These are phyloP conservation scores for Coprinopsis sp. DNA, from an alignment of 768 basidiomycete species.

Conservation along the genomic window DNA sequence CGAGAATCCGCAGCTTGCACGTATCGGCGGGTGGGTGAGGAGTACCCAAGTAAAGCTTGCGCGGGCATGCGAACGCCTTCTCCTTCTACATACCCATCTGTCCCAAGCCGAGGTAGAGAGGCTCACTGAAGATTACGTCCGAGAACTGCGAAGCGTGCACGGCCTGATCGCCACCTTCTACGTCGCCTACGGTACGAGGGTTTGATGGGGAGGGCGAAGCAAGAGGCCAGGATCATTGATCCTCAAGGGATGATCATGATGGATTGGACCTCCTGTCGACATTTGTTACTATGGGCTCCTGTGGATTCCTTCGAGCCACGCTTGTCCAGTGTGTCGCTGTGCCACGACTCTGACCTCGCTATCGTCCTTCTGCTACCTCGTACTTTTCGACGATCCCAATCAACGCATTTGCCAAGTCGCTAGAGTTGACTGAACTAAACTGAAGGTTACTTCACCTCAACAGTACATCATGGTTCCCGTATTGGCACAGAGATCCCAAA, in stretches of 20 bases:
- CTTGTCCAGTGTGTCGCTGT: too few species aligned
- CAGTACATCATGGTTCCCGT: too few species aligned
- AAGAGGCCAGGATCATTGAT: background rate
- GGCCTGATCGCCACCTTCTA: constrained; percentile 49
- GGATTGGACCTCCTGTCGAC: too few species aligned
- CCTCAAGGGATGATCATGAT: background rate
- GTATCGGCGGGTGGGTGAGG: constrained; percentile 40
- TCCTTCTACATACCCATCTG: constrained; percentile 35
- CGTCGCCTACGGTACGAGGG: constrained; percentile 42
- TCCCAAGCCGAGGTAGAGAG: constrained; percentile 32
- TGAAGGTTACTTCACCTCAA: too few species aligned
- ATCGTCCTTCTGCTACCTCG: too few species aligned
- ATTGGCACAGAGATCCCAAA: too few species aligned
- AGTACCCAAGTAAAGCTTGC: constrained; percentile 38
- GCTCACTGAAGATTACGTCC: constrained; percentile 37
- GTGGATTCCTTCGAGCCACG: too few species aligned
- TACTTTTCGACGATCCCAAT: too few species aligned
- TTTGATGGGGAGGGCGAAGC: constrained; percentile 7
- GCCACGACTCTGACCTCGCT: too few species aligned
- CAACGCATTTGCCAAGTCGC: too few species aligned
- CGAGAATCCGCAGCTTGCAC: constrained; percentile 24
- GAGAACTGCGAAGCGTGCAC: constrained; percentile 40
- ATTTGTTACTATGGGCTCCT: too few species aligned
- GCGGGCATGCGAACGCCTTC: constrained; percentile 43
- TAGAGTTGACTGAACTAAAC: too few species aligned